A percentile compares a stretch with the other conserved stretches of the same genome.
phyloP scores from a whole-genome alignment of 2,329 filamentous ascomycete genomes.

The Penicillium thymicola region DNA sequence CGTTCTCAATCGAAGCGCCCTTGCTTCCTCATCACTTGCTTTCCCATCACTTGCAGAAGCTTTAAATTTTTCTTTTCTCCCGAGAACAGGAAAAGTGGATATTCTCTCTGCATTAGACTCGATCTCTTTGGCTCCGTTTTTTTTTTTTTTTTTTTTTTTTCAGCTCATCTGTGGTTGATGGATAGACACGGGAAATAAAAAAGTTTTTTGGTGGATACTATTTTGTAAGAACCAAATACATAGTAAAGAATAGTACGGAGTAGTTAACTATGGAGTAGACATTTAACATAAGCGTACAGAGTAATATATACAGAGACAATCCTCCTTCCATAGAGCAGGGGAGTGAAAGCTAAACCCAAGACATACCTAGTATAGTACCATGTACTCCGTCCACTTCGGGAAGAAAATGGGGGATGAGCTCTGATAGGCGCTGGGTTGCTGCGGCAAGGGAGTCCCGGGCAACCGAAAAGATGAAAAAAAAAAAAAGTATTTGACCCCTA shows the following conservation, averaged over 20 bases:
- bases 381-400: no score
- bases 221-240: not conserved
- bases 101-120: constrained; percentile 25
- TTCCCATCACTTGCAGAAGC: constrained; percentile 24
- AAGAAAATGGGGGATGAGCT: not conserved
- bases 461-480: constrained; percentile 27
- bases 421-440: constrained; percentile 37
- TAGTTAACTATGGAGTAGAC: no score
- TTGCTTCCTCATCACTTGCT: constrained; percentile 7
- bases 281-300: no score
- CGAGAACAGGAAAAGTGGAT: constrained; percentile 31
- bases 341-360: constrained; percentile 1
- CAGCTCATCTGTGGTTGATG: constrained; percentile 14
- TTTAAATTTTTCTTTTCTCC: constrained; percentile 35
- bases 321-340: constrained; percentile 1
- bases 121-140: constrained; percentile 30
- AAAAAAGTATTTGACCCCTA: constrained; percentile 9
- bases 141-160: constrained; percentile 21
- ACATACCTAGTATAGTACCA: not conserved
- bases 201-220: constrained; percentile 17
- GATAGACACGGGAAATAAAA: constrained; percentile 17
- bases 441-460: constrained; percentile 41
- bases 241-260: no score
- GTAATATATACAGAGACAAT: constrained; percentile 1
- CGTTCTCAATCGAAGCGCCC: constrained; percentile 6